Conservation (phyloP, 2,329 filamentous ascomycete species). For the Tolypocladium pustulatum region DNA sequence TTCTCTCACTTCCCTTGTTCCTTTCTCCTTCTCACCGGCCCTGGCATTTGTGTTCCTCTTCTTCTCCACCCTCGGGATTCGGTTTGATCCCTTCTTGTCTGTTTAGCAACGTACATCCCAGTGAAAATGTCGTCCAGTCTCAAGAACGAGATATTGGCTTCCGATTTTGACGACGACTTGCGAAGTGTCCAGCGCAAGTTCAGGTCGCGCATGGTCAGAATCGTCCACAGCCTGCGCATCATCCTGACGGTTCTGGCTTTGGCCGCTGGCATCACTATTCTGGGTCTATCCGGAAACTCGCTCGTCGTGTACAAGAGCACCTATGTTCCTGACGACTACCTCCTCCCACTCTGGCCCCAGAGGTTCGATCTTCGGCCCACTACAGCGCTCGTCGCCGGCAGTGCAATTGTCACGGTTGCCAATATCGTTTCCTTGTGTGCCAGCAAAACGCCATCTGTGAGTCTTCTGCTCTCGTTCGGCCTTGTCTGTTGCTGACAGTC, state of each 20-base stretch:
- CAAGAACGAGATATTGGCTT: constrained; percentile 30
- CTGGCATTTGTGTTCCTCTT: constrained; percentile 1
- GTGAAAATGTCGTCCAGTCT: constrained; percentile 14
- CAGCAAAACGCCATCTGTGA: constrained; percentile 39
- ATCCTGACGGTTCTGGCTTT: constrained; percentile 40
- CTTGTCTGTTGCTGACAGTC: not conserved
- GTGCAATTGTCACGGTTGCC: constrained; percentile 36
- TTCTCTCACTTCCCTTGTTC: not conserved
- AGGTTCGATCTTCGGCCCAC: constrained; percentile 47
- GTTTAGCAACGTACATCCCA: not conserved
- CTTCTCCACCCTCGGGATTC: constrained; percentile 1
- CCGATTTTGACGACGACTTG: constrained; percentile 39
- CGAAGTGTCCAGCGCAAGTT: constrained; percentile 22
- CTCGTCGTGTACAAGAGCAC: constrained; percentile 46
- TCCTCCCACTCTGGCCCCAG: constrained; percentile 47
- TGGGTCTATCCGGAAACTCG: constrained; percentile 44
- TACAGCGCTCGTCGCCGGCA: constrained; percentile 41
- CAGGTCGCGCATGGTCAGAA: constrained; percentile 26
- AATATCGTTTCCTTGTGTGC: constrained; percentile 37
- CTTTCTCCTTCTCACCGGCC: not conserved
- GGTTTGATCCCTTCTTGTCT: not conserved
- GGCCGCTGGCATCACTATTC: constrained; percentile 37
- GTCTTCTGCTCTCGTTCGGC: constrained; percentile 14
- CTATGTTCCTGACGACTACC: constrained; percentile 32
- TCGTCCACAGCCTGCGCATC: constrained; percentile 33